phyloP scores from a whole-genome alignment of 768 basidiomycete species.

The Lenzites betulinus region DNA sequence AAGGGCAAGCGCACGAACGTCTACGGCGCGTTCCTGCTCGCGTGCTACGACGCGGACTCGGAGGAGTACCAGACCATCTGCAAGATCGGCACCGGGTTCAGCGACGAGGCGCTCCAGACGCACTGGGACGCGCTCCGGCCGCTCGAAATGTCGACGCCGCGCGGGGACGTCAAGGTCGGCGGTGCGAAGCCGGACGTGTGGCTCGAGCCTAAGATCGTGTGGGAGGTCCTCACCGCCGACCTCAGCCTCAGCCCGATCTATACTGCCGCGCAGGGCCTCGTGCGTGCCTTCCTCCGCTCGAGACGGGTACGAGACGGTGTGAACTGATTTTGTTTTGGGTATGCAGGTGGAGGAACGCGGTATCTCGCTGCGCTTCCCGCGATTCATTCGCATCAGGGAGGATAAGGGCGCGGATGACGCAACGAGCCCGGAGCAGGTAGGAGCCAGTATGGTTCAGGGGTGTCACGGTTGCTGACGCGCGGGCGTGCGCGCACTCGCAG shows the following conservation, averaged over 20 bases:
- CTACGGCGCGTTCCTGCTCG: conserved; percentile 96
- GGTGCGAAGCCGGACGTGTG: conserved; percentile 96
- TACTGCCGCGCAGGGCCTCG: conserved; percentile 90
- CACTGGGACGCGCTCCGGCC: conserved; percentile 84
- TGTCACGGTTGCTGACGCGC: conserved; percentile 15
- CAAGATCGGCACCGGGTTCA: conserved; percentile 99
- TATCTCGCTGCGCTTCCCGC: conserved; percentile 94
- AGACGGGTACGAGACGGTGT: not conserved
- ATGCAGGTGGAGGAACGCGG: conserved; percentile 82
- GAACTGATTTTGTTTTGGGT: conserved; percentile 1
- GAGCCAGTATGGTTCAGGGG: not conserved
- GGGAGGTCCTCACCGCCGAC: conserved; percentile 98
- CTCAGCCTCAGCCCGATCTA: conserved; percentile 95
- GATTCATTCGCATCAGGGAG: conserved; percentile 89
- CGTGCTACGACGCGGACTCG: conserved; percentile 92
- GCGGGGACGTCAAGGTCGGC: conserved; percentile 86
- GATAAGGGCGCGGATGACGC: conserved; percentile 94
- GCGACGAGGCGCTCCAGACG: conserved; percentile 81
- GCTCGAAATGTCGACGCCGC: conserved; percentile 65
- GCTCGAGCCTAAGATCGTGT: conserved; percentile 97
- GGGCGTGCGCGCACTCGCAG: conserved; percentile 39
- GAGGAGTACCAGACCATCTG: conserved; percentile 98
- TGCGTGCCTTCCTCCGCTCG: conserved; percentile 42
- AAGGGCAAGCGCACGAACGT: conserved; percentile 98
- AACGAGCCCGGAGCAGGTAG: conserved; percentile 90